Conservation (phyloP, 108 stramenopile genomes). For the Stephanodiscus triporus region DNA sequence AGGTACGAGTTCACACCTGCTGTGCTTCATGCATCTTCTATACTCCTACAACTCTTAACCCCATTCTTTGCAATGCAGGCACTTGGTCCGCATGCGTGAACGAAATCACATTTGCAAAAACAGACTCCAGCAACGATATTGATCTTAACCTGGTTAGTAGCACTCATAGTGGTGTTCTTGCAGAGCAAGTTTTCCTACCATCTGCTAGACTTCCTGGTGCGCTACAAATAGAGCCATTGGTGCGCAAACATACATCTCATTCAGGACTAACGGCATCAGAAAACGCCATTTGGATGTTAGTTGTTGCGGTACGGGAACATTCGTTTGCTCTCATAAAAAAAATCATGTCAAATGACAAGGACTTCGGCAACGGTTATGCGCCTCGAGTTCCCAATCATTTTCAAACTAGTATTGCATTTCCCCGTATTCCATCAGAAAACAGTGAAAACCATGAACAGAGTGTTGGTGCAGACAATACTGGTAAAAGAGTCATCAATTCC, state of each 20-base stretch:
- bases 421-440: neutral
- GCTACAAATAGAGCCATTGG: constrained; percentile 61
- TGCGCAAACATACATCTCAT: constrained; percentile 49
- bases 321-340: constrained; percentile 47
- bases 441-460: neutral
- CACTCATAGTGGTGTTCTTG: neutral
- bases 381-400: constrained; percentile 25
- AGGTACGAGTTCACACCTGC: constrained; percentile 2
- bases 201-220: constrained; percentile 69
- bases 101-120: constrained; percentile 14
- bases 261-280: constrained; percentile 61
- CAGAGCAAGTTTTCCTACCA: constrained; percentile 23
- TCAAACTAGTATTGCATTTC: constrained; percentile 15
- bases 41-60: neutral
- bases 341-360: constrained; percentile 41
- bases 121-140: neutral
- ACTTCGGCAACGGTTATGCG: constrained; percentile 8
- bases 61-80: constrained; percentile 1
- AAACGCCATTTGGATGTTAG: constrained; percentile 72
- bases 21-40: neutral
- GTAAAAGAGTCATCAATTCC: constrained; percentile 6
- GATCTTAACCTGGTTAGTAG: neutral
- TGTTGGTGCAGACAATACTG: neutral
- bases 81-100: constrained; percentile 20
- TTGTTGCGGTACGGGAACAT: constrained; percentile 68